These are phyloP conservation scores for Chlorella sp. DNA, from an alignment of 139 green algal genomes.

Conservation along the genomic window DNA sequence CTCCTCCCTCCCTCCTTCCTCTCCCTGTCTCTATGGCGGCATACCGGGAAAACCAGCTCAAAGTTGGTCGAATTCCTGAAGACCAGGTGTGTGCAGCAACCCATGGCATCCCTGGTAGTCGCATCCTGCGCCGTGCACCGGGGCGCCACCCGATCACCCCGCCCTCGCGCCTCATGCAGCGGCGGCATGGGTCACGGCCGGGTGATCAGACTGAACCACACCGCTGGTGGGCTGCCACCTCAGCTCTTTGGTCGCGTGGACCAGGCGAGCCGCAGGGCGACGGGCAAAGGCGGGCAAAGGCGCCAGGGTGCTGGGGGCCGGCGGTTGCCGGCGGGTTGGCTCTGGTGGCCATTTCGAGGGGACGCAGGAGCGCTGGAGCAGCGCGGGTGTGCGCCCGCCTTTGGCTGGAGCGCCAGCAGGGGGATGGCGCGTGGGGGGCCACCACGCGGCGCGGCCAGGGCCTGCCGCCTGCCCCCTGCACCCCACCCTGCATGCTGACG, in stretches of 20 bases:
- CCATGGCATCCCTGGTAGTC: too few species aligned
- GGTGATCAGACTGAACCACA: conserved; percentile 41
- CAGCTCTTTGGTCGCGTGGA: conserved; percentile 27
- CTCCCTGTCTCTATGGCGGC: too few species aligned
- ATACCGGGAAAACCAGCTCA: too few species aligned
- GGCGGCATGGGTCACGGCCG: conserved; percentile 19
- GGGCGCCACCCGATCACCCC: too few species aligned
- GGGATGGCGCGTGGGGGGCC: neutral
- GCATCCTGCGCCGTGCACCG: too few species aligned
- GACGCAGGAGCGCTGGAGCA: neutral
- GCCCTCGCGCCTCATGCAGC: too few species aligned
- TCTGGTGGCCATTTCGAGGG: neutral
- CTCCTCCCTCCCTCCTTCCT: too few species aligned
- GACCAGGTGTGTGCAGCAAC: too few species aligned
- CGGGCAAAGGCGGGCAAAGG: too few species aligned
- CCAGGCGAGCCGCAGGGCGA: conserved; percentile 10
- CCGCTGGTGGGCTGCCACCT: conserved; percentile 17
- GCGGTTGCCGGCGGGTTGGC: neutral
- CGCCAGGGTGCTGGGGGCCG: too few species aligned
- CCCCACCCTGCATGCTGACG: neutral
- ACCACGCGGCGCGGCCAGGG: neutral
- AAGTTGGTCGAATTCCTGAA: too few species aligned
- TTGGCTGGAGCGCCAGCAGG: neutral
- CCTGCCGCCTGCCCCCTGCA: neutral
- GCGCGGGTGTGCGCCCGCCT: neutral